These are phyloP conservation scores for Skeletonema tropicum DNA, from an alignment of 108 stramenopile genomes.

Conservation along the genomic window DNA sequence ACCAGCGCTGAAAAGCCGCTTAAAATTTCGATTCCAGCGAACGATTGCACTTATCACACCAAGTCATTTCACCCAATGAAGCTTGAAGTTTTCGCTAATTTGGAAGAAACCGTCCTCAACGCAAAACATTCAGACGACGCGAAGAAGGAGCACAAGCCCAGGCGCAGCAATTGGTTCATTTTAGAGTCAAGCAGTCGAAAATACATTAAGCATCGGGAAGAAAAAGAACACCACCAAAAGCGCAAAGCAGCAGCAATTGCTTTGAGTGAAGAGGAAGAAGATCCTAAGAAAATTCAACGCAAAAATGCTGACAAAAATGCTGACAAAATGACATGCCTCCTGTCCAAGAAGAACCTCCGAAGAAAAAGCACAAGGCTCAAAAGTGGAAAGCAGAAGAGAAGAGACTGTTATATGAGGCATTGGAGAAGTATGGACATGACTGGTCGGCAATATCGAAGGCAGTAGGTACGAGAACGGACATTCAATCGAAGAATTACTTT, in stretches of 20 bases:
- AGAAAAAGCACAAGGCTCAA: constrained; percentile 46
- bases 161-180: constrained; percentile 57
- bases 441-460: constrained; percentile 68
- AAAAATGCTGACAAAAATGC: too few relatives aligned
- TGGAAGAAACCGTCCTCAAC: constrained; percentile 43
- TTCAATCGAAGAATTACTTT: constrained; percentile 89
- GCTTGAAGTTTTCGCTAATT: constrained; percentile 61
- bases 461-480: constrained; percentile 71
- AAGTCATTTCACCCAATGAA: constrained; percentile 71
- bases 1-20: constrained; percentile 68
- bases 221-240: constrained; percentile 47
- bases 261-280: constrained; percentile 13
- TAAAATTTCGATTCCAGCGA: constrained; percentile 63
- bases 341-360: constrained; percentile 13
- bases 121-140: constrained; percentile 35
- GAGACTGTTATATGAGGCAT: constrained; percentile 70
- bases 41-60: constrained; percentile 64
- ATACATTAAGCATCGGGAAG: constrained; percentile 58
- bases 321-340: background rate
- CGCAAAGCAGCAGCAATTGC: constrained; percentile 17
- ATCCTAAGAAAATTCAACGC: constrained; percentile 12
- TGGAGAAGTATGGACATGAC: constrained; percentile 71
- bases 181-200: constrained; percentile 58
- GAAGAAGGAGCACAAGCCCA: constrained; percentile 42
- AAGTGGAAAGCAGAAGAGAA: constrained; percentile 85